A percentile compares a stretch with the other conserved stretches of the same genome.
phyloP scores from a whole-genome alignment of 2,329 filamentous ascomycete genomes.

The Diaporthe sp. region DNA sequence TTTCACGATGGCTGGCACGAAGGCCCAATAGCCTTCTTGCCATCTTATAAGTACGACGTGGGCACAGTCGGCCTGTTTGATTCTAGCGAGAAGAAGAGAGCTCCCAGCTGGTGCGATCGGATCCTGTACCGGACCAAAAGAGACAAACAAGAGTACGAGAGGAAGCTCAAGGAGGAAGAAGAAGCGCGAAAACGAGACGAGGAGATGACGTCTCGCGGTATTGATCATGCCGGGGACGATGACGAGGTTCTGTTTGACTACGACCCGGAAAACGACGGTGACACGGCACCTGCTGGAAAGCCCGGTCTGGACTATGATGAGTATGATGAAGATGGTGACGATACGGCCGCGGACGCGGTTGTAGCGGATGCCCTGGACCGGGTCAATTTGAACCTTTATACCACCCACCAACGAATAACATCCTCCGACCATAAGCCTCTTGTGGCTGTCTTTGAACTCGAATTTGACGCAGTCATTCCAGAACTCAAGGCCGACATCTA shows the following conservation, averaged over 20 bases:
- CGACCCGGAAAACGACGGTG: constrained; percentile 82
- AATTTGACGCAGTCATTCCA: constrained; percentile 88
- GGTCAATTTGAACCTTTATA: constrained; percentile 76
- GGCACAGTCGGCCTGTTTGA: constrained; percentile 95
- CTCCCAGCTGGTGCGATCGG: constrained; percentile 97
- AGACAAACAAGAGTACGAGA: constrained; percentile 77
- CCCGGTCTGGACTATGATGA: constrained; percentile 72
- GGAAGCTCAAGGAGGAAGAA: constrained; percentile 73
- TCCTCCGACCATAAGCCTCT: constrained; percentile 98
- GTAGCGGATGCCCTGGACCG: constrained; percentile 70
- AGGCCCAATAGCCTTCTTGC: constrained; percentile 88
- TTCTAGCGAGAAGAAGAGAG: constrained; percentile 92
- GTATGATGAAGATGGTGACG: constrained; percentile 63
- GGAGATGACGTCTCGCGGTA: constrained; percentile 85
- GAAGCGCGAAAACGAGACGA: constrained; percentile 80
- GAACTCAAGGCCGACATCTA: constrained; percentile 87
- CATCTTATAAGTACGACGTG: constrained; percentile 97
- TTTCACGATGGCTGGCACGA: constrained; percentile 96
- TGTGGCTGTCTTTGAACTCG: constrained; percentile 83
- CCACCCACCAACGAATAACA: constrained; percentile 87
- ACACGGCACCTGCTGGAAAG: constrained; percentile 54
- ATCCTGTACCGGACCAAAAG: constrained; percentile 86
- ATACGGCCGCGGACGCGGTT: constrained; percentile 64
- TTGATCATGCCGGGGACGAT: constrained; percentile 80
- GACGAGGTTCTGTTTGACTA: constrained; percentile 92